Percentiles rank a stretch among this genome's conserved stretches.
phyloP scores from a whole-genome alignment of 2,329 filamentous ascomycete genomes.

The Aspergillus tubingensis region DNA sequence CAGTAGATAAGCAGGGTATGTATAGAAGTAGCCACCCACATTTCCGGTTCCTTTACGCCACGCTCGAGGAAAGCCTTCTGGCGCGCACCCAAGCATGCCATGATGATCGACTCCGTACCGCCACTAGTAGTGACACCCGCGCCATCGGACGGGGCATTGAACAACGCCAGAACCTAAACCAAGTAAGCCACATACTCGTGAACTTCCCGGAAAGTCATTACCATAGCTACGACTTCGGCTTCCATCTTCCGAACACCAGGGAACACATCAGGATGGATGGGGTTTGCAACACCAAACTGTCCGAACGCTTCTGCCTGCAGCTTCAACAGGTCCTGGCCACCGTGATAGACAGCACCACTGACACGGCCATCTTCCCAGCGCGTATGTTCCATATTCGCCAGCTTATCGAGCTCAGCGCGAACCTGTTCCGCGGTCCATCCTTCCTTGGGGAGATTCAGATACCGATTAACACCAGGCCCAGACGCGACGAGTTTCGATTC shows the following conservation, averaged over 20 bases:
- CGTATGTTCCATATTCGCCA: slow-evolving; percentile 88
- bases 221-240: slow-evolving; percentile 96
- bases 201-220: slow-evolving; percentile 41
- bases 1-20: slow-evolving; percentile 14
- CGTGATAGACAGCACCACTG: slow-evolving; percentile 94
- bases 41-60: slow-evolving; percentile 88
- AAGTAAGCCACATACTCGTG: slow-evolving; percentile 7
- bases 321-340: slow-evolving; percentile 76
- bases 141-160: slow-evolving; percentile 81
- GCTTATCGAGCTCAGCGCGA: slow-evolving; percentile 72
- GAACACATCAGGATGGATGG: slow-evolving; percentile 97
- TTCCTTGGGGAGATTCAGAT: slow-evolving; percentile 76
- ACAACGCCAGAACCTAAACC: slow-evolving; percentile 68
- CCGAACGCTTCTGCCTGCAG: slow-evolving; percentile 92
- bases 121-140: slow-evolving; percentile 90
- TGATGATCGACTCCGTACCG: slow-evolving; percentile 93
- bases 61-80: slow-evolving; percentile 86
- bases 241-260: slow-evolving; percentile 99
- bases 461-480: slow-evolving; percentile 69
- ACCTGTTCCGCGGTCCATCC: slow-evolving; percentile 81
- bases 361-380: slow-evolving; percentile 96
- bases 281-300: slow-evolving; percentile 92
- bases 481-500: slow-evolving; percentile 79
- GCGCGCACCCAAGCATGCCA: slow-evolving; percentile 87
- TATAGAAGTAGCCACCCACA: slow-evolving; percentile 59